Base-by-base conservation (phyloP, 2,329 filamentous ascomycete genomes). In the Emericellopsis atlantica region DNA sequence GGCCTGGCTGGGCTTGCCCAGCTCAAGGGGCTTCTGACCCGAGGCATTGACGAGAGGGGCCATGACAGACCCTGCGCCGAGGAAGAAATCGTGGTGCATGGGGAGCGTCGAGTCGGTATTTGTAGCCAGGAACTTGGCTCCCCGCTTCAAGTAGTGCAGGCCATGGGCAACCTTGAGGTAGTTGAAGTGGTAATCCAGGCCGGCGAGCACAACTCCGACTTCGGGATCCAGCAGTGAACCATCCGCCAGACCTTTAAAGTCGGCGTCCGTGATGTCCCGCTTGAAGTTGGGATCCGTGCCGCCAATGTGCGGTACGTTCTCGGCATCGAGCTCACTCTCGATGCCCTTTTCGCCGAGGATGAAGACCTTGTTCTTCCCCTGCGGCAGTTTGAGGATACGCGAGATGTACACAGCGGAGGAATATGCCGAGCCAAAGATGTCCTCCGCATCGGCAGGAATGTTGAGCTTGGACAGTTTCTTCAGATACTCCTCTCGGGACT, bases 371-470 rank as follows among this genome's bases (percentile, higher is more conserved):
- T 85, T 87, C 65, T 86, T 89, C 31, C 79, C 79, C 4, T 75
- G 62, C 3, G 82, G 79, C 4, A 93, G 77, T 50, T 84, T 73
- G 51, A 98, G 75, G 61, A 98, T 95, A 49, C 89, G 84, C 9
- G 86, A 82, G 56, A 98, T 95, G 70, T 98, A 98, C 58, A 98
- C 81, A 46, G 90, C 85, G 33, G 92, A 81, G 49, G 87, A 94
- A 73, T 98, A 98, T 32, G 89, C 84, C 8, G 90, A 95, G 46
- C 86, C 88, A 58, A 98, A 98, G 49, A 98, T 84, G 66, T 98
- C 92, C 56, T 96, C 87, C 35, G 83, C 76, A 44, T 76, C 70
- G 51, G 78, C 80, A 1, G 83, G 81, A 52, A 98, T 95, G 37
- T 83, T 84, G 57, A 95, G 73, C 41, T 67, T 67, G 37, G 83